Conservation (phyloP, 495 filamentous ascomycete genomes). For the Tuber indicum region DNA sequence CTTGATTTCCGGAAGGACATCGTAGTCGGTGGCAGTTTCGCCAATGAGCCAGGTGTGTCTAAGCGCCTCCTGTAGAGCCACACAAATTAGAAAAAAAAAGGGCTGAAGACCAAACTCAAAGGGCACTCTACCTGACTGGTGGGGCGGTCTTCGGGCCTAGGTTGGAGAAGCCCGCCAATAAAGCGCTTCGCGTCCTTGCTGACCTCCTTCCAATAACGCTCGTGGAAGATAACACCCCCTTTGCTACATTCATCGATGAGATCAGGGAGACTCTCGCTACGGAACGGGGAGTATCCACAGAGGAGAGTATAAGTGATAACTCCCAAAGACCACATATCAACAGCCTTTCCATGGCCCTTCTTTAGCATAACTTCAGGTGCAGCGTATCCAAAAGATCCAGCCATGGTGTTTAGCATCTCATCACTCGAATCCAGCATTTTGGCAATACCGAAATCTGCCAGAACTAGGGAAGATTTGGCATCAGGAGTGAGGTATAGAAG, state of each 20-base stretch:
- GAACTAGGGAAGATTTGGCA: slow-evolving; percentile 71
- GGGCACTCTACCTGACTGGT: slow-evolving; percentile 60
- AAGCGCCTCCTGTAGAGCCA: slow-evolving; percentile 58
- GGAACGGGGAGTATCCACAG: slow-evolving; percentile 97
- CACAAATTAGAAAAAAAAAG: slow-evolving; percentile 3
- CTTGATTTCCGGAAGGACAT: slow-evolving; percentile 94
- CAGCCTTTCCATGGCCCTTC: slow-evolving; percentile 94
- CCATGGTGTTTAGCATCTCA: slow-evolving; percentile 95
- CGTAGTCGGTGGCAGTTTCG: slow-evolving; percentile 82
- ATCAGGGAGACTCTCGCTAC: slow-evolving; percentile 84
- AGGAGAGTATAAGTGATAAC: slow-evolving; percentile 99
- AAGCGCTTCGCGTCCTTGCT: slow-evolving; percentile 95
- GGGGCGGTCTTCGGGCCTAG: slow-evolving; percentile 67
- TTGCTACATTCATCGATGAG: slow-evolving; percentile 90
- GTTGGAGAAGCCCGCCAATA: slow-evolving; percentile 73
- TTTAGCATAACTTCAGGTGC: slow-evolving; percentile 98
- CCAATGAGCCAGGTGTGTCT: slow-evolving; percentile 86
- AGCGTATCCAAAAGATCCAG: slow-evolving; percentile 95
- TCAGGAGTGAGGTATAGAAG: slow-evolving; percentile 82
- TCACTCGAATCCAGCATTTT: slow-evolving; percentile 92
- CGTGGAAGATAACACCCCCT: slow-evolving; percentile 91
- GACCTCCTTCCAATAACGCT: slow-evolving; percentile 97
- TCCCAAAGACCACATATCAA: slow-evolving; percentile 98
- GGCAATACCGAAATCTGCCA: slow-evolving; percentile 97
- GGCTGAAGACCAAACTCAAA: background rate